Conservation (phyloP, 768 basidiomycete species). For the Auricularia auricula-judae region DNA sequence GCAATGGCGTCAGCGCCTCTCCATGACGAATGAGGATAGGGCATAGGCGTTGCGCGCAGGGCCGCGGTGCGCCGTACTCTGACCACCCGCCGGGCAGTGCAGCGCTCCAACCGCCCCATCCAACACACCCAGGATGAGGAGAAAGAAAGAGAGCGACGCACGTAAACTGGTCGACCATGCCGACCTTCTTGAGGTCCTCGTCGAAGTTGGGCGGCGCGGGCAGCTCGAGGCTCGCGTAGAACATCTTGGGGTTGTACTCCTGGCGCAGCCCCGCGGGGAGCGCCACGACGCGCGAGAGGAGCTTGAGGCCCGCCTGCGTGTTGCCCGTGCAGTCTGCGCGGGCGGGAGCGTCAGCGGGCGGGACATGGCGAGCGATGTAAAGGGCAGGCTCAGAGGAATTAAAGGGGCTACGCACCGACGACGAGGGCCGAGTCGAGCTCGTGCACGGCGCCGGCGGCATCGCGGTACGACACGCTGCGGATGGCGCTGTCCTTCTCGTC, state of each 20-base stretch:
- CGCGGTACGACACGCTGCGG: not conserved
- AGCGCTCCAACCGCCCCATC: no score
- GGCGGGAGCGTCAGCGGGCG: not conserved
- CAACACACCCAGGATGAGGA: no score
- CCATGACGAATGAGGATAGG: no score
- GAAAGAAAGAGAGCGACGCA: no score
- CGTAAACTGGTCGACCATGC: constrained; percentile 3
- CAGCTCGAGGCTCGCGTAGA: constrained; percentile 12
- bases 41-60: no score
- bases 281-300: not conserved
- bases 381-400: no score
- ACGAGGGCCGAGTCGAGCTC: not conserved
- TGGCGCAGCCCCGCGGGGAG: not conserved
- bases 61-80: no score
- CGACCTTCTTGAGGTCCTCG: constrained; percentile 6
- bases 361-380: no score
- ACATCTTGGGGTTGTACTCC: constrained; percentile 17
- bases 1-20: no score
- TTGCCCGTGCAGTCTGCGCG: not conserved
- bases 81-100: no score
- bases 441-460: not conserved
- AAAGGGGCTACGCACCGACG: not conserved
- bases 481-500: not conserved
- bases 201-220: constrained; percentile 4
- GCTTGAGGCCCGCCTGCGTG: not conserved